Percentiles rank a stretch among this genome's conserved stretches.
phyloP scores from a whole-genome alignment of 305 asterid species.

The Fraxinus nigra region DNA sequence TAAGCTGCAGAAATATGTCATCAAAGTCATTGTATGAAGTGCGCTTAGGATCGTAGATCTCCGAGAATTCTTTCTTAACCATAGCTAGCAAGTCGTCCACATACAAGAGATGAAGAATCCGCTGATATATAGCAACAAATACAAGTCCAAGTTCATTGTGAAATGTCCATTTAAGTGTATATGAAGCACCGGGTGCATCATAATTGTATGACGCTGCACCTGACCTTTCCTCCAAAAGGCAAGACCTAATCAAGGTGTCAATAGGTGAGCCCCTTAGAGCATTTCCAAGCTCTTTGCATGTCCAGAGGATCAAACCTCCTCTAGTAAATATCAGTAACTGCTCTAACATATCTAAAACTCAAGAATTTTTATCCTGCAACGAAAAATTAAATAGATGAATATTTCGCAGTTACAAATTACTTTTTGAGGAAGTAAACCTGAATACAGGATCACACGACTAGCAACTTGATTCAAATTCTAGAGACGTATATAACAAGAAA shows the following conservation, averaged over 20 bases:
- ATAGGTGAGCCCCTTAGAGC: conserved; percentile 90
- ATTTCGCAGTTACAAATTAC: not conserved
- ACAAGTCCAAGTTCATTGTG: conserved; percentile 89
- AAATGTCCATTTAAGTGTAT: conserved; percentile 90
- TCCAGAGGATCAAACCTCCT: conserved; percentile 97
- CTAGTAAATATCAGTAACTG: conserved; percentile 85
- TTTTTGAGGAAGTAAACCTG: not conserved
- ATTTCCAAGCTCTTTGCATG: conserved; percentile 84
- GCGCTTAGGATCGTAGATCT: conserved; percentile 66
- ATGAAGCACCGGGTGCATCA: conserved; percentile 83
- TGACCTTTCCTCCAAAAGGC: conserved; percentile 93
- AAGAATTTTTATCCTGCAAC: conserved; percentile 39
- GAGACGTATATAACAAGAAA: not conserved
- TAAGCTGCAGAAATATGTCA: conserved; percentile 74
- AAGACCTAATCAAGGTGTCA: conserved; percentile 81
- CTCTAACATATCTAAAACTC: conserved; percentile 65
- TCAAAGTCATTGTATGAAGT: conserved; percentile 67
- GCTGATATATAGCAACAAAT: conserved; percentile 89
- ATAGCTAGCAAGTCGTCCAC: conserved; percentile 79
- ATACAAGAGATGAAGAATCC: conserved; percentile 82
- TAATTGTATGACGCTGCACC: conserved; percentile 84
- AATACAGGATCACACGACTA: not conserved
- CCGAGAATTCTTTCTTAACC: conserved; percentile 76
- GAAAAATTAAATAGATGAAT: not conserved
- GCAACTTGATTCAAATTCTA: not conserved